phyloP scores from a whole-genome alignment of 2,329 filamentous ascomycete genomes.

The Colletotrichum sp. region DNA sequence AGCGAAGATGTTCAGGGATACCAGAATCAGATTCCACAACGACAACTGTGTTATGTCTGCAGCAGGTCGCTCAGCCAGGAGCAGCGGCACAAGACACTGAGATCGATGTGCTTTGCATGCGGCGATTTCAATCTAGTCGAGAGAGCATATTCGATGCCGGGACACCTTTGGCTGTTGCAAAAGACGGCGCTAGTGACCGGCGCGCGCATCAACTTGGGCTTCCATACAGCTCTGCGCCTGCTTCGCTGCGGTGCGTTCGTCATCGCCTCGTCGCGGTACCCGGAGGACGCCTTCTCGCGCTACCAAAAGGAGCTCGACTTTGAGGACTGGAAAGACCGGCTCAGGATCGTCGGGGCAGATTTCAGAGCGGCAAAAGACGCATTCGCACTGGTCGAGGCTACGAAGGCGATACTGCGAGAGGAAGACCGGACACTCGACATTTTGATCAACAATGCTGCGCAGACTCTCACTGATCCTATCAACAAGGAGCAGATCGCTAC shows the following conservation, averaged over 20 bases:
- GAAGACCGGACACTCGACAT: constrained; percentile 30
- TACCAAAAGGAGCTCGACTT: background rate
- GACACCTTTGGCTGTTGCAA: too few relatives aligned
- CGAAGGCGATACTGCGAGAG: constrained; percentile 15
- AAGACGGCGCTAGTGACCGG: too few relatives aligned
- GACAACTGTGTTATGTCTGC: background rate
- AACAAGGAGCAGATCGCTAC: constrained; percentile 33
- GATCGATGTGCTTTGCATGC: constrained; percentile 35
- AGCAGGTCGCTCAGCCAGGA: background rate
- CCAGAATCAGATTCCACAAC: background rate
- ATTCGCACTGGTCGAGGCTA: background rate
- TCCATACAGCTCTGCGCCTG: constrained; percentile 34
- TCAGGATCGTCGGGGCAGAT: background rate
- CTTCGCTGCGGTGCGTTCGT: constrained; percentile 38
- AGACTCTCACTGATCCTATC: constrained; percentile 39
- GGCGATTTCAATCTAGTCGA: constrained; percentile 38
- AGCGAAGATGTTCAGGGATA: background rate
- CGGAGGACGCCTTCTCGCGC: background rate
- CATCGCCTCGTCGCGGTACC: constrained; percentile 25
- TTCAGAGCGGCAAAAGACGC: background rate
- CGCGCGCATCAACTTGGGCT: constrained; percentile 35
- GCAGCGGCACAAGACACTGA: constrained; percentile 24
- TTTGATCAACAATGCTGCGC: constrained; percentile 43
- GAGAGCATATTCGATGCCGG: constrained; percentile 23
- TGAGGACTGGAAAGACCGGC: background rate